Base-by-base conservation (phyloP, 2,329 filamentous ascomycete species). In the Cladosporium austrohemisphaericum region DNA sequence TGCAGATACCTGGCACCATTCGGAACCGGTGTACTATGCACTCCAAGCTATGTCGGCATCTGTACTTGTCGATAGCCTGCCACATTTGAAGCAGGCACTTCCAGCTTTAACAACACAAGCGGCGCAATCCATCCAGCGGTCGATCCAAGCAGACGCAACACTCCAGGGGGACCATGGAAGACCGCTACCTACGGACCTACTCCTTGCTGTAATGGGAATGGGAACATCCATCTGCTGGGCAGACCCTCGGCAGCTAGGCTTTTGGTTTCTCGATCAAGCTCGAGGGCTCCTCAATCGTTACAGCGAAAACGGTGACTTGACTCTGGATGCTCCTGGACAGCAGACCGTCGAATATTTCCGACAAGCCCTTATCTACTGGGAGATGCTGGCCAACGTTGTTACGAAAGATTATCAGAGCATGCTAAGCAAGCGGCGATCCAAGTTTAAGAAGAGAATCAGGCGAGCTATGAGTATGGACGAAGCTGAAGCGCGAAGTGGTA, bases 11-110 rank as follows among this genome's bases (percentile, higher is more conserved):
- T 53, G 51, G 44, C 35, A 41, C 9, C 45, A 43, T 28, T 55
- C 53, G 3, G 53, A 55, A 13, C 35, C 53, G 5, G 53, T 53
- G 13, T 50, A 46, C 40, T 51, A 49, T 40, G 46, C 51, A 2
- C 37, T 55, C 6, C 53, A 55, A 31, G 48, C 45, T 28, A 55
- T 55, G 53, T 51, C 53, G 11, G 52, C 53, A 25, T 45, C 53
- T 1, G 51, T 49, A 14, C 49, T 53, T 2, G 51, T 44, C 14
- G 53, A 55, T 26, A 53, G 44, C 35, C 31, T 55, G 8, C 53
- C 53, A 11, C 38, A 50, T 19, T 14, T 54, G 35, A 55, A 52
- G 32, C 49, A 46, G 8, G 32, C 36, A 16, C 20, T 46, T 19
- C 41, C 40, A 20, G 26, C 11, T n/a, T 32, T 33, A 38, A 44